Percentiles rank a stretch among this genome's conserved stretches.
Conservation (phyloP, 768 basidiomycete species). For the Tubosaeta sp. region DNA sequence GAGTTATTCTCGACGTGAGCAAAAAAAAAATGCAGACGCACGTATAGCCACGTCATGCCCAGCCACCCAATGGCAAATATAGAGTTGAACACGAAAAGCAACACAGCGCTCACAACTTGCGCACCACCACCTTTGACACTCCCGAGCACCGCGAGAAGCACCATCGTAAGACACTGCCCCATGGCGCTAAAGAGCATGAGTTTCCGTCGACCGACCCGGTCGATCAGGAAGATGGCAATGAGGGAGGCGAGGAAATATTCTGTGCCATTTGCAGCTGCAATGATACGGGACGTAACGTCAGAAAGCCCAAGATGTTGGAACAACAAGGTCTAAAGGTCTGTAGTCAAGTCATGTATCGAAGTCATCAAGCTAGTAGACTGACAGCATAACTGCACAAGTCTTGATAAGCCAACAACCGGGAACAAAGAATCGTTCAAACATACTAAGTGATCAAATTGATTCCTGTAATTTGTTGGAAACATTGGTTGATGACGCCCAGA, state of each 20-base stretch:
- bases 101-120: conserved; percentile 48
- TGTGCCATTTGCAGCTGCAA: conserved; percentile 65
- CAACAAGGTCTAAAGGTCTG: conserved; percentile 51
- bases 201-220: conserved; percentile 66
- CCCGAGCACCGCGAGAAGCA: conserved; percentile 56
- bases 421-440: conserved; percentile 23
- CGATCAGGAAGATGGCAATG: conserved; percentile 67
- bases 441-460: conserved; percentile 66
- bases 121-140: conserved; percentile 44
- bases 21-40: conserved; percentile 26
- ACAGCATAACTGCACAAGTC: conserved; percentile 30
- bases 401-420: conserved; percentile 14
- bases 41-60: conserved; percentile 70
- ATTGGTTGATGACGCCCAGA: conserved; percentile 55
- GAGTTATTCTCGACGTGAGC: not conserved
- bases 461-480: conserved; percentile 68
- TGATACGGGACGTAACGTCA: conserved; percentile 55
- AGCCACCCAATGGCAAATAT: conserved; percentile 71
- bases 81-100: conserved; percentile 68
- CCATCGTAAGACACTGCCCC: conserved; percentile 56
- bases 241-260: conserved; percentile 72
- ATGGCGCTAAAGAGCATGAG: conserved; percentile 68
- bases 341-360: not conserved
- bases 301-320: conserved; percentile 60
- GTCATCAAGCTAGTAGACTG: conserved; percentile 12